These are phyloP conservation scores for Candida nonsorbophila DNA, from an alignment of 805 yeast genomes.

Conservation along the genomic window DNA sequence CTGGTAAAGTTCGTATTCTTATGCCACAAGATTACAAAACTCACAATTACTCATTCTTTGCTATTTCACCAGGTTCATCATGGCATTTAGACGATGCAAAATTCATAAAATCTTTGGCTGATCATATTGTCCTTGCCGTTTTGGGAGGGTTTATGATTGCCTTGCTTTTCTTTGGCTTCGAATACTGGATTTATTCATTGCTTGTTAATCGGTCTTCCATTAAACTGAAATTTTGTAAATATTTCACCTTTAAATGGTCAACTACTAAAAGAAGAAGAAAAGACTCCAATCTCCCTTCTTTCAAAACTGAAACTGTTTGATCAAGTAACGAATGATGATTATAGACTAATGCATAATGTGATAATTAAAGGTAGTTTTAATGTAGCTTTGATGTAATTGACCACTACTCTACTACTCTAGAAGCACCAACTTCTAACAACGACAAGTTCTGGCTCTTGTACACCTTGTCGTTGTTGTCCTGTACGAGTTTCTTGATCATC, in stretches of 20 bases:
- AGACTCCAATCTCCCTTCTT: constrained; percentile 47
- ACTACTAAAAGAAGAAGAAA: constrained; percentile 38
- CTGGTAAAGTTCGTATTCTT: constrained; percentile 62
- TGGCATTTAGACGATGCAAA: constrained; percentile 92
- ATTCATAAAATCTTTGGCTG: constrained; percentile 65
- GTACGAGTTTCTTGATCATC: constrained; percentile 51
- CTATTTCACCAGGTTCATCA: constrained; percentile 76
- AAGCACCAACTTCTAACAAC: constrained; percentile 32
- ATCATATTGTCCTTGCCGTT: constrained; percentile 70
- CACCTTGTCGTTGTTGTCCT: constrained; percentile 47
- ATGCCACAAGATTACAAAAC: constrained; percentile 70
- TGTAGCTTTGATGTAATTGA: neutral
- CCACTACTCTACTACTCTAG: constrained; percentile 8
- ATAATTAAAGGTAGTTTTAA: too few relatives aligned
- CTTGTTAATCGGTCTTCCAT: constrained; percentile 11
- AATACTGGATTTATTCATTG: constrained; percentile 35
- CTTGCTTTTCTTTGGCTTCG: constrained; percentile 27
- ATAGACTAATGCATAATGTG: too few relatives aligned
- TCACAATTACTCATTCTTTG: constrained; percentile 58
- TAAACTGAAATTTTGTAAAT: constrained; percentile 2
- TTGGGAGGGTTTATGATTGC: constrained; percentile 64
- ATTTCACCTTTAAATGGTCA: constrained; percentile 6
- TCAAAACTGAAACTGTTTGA: too few relatives aligned
- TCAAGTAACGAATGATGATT: too few relatives aligned
- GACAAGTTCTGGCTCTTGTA: constrained; percentile 28